Evolutionary conservation across 192 early-diverging fungal species (phyloP), one percentile per base, ranked within the genome.

Genomic region (Gonapodya sp.): DNA sequence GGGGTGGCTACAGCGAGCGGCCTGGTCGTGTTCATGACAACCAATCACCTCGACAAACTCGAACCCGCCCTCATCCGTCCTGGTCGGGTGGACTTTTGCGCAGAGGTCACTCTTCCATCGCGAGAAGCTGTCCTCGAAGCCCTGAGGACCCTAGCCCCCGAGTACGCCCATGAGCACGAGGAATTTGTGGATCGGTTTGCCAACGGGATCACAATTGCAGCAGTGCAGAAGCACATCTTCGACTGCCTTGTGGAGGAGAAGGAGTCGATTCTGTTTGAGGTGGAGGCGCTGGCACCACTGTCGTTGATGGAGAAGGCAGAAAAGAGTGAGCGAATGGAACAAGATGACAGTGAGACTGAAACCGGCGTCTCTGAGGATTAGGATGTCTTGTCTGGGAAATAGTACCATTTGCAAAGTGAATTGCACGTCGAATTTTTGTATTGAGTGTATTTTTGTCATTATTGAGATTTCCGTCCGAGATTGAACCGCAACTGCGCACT

Each of bases 221-320:
- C 88, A 80, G 82, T 99, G 35, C 97, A 99, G 86, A 96, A 96
- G 0, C 97, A 98, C 86, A 97, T 99, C 92, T 94, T 98, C 2
- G 86, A 92, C 36, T 90, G 90, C 79, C 93, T 95, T 77, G 93
- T 95, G 81, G 86, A 89, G 79, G 91, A 95, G 0, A 79, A 89
- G 73, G 86, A 83, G 31, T 77, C 34, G 8, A 77, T 77, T 16
- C 30, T 77, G 30, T 34, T 33, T 2, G 75, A 32, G 75, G 75
- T 31, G 75, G 75, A 77, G 30, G 31, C 8, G 2, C 34, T 77
- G 75, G 75, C 18, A 18, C 34, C 30, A 2, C 31, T 77, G 75
- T 2, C 18, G 75, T 8, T 33, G 30, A 33, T 14, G 31, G 31
- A 77, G 75, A 34, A 2, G 75, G 75, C 2, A 2, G 75, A 77